A percentile compares a stretch with the other conserved stretches of the same genome.
These are phyloP conservation scores for Coniochaeta sp. DNA, from an alignment of 2,329 filamentous ascomycete species.

Conservation along the genomic window DNA sequence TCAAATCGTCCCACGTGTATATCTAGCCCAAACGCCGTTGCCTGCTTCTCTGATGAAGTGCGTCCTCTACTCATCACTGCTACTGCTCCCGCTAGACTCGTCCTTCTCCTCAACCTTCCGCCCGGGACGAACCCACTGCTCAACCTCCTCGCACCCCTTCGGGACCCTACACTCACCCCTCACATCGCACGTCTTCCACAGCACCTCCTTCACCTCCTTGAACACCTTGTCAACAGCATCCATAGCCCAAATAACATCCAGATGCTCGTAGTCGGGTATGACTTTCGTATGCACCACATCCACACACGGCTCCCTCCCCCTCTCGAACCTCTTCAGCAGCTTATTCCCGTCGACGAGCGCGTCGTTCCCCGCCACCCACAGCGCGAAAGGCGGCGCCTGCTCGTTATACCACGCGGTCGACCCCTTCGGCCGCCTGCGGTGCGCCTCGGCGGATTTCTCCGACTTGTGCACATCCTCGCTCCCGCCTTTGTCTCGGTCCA, in stretches of 20 bases:
- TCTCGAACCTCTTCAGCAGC: constrained; percentile 66
- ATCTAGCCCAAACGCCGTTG: too few species aligned
- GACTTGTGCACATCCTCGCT: constrained; percentile 10
- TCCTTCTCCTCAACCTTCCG: constrained; percentile 8
- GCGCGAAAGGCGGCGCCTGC: constrained; percentile 71
- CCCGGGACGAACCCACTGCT: constrained; percentile 29
- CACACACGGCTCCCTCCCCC: constrained; percentile 74
- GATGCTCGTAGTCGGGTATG: constrained; percentile 83
- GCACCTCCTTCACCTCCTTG: constrained; percentile 67
- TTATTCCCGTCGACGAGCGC: constrained; percentile 75
- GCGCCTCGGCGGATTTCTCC: constrained; percentile 20
- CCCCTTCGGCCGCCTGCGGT: constrained; percentile 34
- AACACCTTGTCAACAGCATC: constrained; percentile 80
- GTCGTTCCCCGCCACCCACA: constrained; percentile 83
- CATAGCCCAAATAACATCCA: constrained; percentile 94
- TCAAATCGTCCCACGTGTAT: too few species aligned
- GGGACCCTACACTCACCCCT: constrained; percentile 56
- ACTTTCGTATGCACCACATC: constrained; percentile 74
- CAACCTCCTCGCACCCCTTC: constrained; percentile 50
- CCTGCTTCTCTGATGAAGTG: too few species aligned
- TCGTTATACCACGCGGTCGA: constrained; percentile 75
- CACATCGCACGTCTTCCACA: constrained; percentile 69
- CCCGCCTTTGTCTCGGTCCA: constrained; percentile 21
- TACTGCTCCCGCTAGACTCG: constrained; percentile 19
- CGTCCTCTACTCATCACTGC: constrained; percentile 17